Evolutionary conservation across 352 stramenopile genomes (phyloP), one percentile per base, ranked within the genome.

Genomic region (Globisporangium nunn): DNA sequence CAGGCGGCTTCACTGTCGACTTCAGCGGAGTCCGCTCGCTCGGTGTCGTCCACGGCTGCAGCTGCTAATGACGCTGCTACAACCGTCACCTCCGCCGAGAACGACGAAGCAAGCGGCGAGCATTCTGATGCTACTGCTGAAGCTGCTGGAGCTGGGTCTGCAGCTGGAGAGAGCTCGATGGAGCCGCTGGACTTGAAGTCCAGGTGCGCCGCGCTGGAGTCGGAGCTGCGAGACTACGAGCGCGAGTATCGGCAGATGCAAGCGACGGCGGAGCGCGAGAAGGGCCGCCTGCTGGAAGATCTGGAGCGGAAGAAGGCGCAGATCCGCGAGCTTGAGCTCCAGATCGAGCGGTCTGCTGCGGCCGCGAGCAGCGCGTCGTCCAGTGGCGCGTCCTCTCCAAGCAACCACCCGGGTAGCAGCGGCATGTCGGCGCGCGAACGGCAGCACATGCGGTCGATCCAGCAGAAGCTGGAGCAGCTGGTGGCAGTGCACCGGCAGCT

Each of bases 381-480:
- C n/a, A 4, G 49, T 17, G 55, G 43, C 15, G 35, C 54, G 12
- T 49, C 59, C 5, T 73, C 69, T 11, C 62, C 72, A 7, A 80
- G 54, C 11, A 62, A 54, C 50, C 62, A 47, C 30, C 46, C 29
- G 3, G 54, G 58, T 33, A 70, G 61, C 14, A 88, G 72, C 58
- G 78, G 76, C 6, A 91, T 88, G 81, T 88, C 81, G 29, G 76
- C 71, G 28, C 81, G 81, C 14, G 87, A 96, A 58, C 73, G 82
- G 2, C 81, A 93, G 62, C 81, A 96, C 62, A 90, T 93, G 78
- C 79, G 82, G 7, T 93, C 83, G 2, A 93, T 97, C 41, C 85
- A 96, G 53, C 88, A 96, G 58, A 92, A 95, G 52, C 78, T 97
- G 0, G 86, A 96, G 64, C 88, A 97, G 59, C 74, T 97, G 6